Conservation (phyloP, 2,329 filamentous ascomycete species). For the Aspergillus sp. region DNA sequence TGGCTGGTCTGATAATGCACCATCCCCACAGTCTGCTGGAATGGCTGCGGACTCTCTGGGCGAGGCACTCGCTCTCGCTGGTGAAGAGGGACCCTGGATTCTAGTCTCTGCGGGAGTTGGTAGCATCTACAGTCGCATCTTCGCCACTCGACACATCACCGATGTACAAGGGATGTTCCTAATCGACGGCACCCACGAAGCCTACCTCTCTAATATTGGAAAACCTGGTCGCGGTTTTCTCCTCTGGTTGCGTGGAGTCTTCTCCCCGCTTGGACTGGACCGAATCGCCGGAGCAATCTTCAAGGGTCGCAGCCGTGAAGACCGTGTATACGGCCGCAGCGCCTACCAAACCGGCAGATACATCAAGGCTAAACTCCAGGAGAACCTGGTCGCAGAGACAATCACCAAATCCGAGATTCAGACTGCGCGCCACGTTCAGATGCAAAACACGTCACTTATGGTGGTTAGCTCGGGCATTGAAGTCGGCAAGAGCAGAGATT, state of each 20-base stretch:
- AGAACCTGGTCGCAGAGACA: conserved; percentile 80
- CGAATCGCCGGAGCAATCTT: conserved; percentile 76
- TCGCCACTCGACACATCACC: conserved; percentile 74
- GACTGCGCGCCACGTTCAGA: conserved; percentile 74
- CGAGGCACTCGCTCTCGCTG: conserved; percentile 74
- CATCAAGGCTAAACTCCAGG: conserved; percentile 88
- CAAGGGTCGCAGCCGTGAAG: conserved; percentile 70
- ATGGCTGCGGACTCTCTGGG: conserved; percentile 88
- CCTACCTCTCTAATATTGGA: conserved; percentile 65
- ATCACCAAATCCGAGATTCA: conserved; percentile 79
- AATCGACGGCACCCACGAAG: conserved; percentile 86
- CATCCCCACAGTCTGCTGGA: conserved; percentile 86
- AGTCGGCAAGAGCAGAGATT: conserved; percentile 61
- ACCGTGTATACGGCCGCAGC: conserved; percentile 77
- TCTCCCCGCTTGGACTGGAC: conserved; percentile 83
- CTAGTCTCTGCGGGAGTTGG: conserved; percentile 82
- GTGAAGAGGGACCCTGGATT: conserved; percentile 84
- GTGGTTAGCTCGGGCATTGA: conserved; percentile 77
- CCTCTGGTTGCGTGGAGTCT: conserved; percentile 79
- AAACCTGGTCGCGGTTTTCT: conserved; percentile 69
- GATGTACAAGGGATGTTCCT: conserved; percentile 75
- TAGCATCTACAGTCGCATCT: conserved; percentile 84
- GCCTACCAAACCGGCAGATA: conserved; percentile 76
- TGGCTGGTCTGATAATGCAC: conserved; percentile 85
- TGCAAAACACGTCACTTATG: conserved; percentile 67